Percentiles rank a stretch among this genome's conserved stretches.
These are phyloP conservation scores for Leishmania mexicana DNA, from an alignment of 208 protist species.

Conservation along the genomic window DNA sequence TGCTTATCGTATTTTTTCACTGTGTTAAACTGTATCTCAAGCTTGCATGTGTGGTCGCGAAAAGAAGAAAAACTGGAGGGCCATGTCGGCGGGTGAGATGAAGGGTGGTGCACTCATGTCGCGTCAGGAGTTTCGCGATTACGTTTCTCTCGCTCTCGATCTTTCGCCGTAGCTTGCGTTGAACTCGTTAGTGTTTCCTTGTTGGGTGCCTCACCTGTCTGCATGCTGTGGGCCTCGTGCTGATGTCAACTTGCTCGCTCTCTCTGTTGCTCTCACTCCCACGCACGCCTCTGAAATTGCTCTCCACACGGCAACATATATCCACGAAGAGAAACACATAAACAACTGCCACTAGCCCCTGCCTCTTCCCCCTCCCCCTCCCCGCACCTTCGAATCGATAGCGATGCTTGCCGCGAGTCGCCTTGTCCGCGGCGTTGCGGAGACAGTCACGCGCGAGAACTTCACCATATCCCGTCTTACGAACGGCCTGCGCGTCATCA, in stretches of 20 bases:
- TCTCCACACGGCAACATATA: background rate
- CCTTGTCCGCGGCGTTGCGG: conserved; percentile 44
- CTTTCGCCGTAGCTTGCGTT: background rate
- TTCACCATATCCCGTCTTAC: conserved; percentile 74
- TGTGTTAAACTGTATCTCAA: background rate
- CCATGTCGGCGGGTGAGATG: background rate
- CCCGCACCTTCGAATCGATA: background rate
- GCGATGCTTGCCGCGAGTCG: conserved; percentile 54
- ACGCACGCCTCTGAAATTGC: background rate
- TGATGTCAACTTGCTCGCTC: background rate
- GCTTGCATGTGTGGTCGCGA: background rate
- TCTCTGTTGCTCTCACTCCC: background rate
- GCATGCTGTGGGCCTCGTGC: too few relatives aligned
- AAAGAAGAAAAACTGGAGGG: background rate
- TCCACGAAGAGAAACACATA: background rate
- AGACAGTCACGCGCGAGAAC: conserved; percentile 62
- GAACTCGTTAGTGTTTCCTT: too few relatives aligned
- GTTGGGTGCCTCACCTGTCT: too few relatives aligned
- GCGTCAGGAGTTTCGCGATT: background rate
- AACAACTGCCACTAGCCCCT: background rate
- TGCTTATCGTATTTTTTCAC: background rate
- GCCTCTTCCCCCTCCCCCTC: background rate
- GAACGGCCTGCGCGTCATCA: conserved; percentile 85
- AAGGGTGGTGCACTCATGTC: background rate
- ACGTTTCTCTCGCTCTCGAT: background rate